Base-by-base conservation (phyloP, 257 asterid genomes). In the Eustoma russellianum region DNA sequence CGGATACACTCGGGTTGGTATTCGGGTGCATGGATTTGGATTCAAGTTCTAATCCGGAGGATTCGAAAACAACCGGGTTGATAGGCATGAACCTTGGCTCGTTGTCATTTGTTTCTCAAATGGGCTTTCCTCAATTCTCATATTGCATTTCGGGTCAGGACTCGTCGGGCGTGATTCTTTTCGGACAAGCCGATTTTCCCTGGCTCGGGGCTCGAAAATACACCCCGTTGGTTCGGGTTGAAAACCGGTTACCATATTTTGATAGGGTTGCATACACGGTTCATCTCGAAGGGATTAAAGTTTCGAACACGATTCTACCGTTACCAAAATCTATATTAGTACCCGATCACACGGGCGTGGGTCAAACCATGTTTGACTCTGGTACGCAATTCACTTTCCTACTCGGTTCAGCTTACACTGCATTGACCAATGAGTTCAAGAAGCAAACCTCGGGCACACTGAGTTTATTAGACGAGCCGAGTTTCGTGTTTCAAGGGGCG, bases 281-380 rank as follows among this genome's bases (percentile, higher is more conserved):
- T 45, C 83, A 76, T 48, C 77, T 87, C 0, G 77, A 74, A 13
- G 96, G 94, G 1, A 81, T 87, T 16, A 70, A 78, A 56, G 93
- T 87, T 7, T 49, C 71, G 43, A 50, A 65, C 5, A 72, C 72
- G 34, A 46, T 79, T 10, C 73, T 87, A 17, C 70, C 74, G 0
- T 14, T 87, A 13, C 89, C 89, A 8, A 73, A 72, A 28, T 71
- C 93, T 16, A 54, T 72, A 0, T 70, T 51, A 53, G 80, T 55
- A 8, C 93, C 93, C 3, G 90, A 87, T 49, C 94, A 87, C 56
- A 87, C 94, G 17, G 96, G 96, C 0, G 96, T 93, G 44, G 96
- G 96, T 5, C 96, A 87, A 41, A 84, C 96, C 13, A 87, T 79
- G 85, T 85, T 87, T 7, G 94, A 87, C 43, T 84, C 96, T 15